phyloP scores from a whole-genome alignment of 148 eudicot genomes.

The Polygonum maritimum region DNA sequence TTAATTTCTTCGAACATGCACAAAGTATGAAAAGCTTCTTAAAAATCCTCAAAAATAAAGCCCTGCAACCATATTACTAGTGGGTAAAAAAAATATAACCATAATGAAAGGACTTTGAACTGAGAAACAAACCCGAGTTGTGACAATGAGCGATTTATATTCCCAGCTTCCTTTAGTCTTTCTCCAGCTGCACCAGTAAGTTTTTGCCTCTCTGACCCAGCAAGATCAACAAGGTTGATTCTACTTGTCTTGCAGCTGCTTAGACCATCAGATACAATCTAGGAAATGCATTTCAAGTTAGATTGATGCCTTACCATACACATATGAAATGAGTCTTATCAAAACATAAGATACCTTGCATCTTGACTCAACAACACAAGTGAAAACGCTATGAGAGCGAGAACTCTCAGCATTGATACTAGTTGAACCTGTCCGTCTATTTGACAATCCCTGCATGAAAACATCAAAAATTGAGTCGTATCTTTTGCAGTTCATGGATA shows the following conservation, averaged over 20 bases:
- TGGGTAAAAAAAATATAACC: not conserved
- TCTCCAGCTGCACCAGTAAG: conserved; percentile 98
- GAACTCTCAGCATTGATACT: conserved; percentile 94
- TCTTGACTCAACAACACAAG: conserved; percentile 90
- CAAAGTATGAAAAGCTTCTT: not conserved
- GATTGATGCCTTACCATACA: not conserved
- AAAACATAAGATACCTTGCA: conserved; percentile 56
- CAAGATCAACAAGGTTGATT: conserved; percentile 96
- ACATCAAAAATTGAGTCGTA: not conserved
- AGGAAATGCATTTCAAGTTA: conserved; percentile 18
- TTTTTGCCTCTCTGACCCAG: conserved; percentile 98
- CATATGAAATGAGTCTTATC: not conserved
- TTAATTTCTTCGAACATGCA: not conserved
- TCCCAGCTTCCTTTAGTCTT: conserved; percentile 96
- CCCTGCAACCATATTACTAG: not conserved
- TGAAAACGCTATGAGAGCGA: conserved; percentile 96
- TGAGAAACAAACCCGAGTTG: conserved; percentile 75
- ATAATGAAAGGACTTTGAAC: not conserved
- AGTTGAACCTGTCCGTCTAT: conserved; percentile 83
- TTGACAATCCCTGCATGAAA: conserved; percentile 65
- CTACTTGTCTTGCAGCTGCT: conserved; percentile 79
- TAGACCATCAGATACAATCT: conserved; percentile 72
- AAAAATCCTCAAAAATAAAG: not conserved
- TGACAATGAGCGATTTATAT: conserved; percentile 86
- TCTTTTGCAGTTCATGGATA: not conserved